phyloP scores from a whole-genome alignment of 768 basidiomycete species.

The Floccularia luteovirens region DNA sequence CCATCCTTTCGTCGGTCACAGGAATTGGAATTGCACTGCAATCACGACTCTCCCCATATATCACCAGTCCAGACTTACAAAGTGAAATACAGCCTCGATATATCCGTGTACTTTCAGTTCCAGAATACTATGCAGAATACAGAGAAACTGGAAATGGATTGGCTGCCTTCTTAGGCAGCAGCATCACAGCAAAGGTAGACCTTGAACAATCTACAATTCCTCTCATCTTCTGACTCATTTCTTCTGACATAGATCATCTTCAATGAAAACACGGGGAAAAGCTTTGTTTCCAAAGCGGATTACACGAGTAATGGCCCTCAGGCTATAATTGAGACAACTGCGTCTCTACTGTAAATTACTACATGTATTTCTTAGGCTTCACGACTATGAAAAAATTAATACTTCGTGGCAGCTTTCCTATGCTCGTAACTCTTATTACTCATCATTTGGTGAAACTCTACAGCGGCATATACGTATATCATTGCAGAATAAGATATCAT shows the following conservation, averaged over 20 bases:
- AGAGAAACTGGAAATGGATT: slow-evolving; percentile 77
- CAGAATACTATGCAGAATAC: slow-evolving; percentile 90
- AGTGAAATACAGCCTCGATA: slow-evolving; percentile 68
- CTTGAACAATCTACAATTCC: background rate
- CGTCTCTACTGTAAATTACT: slow-evolving; percentile 50
- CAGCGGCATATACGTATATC: too few relatives aligned
- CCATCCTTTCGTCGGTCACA: slow-evolving; percentile 18
- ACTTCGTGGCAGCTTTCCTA: too few relatives aligned
- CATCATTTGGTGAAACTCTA: too few relatives aligned
- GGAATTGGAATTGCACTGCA: slow-evolving; percentile 65
- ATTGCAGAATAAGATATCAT: too few relatives aligned
- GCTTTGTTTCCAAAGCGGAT: slow-evolving; percentile 74
- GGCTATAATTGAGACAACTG: slow-evolving; percentile 69
- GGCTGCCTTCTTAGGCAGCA: slow-evolving; percentile 74
- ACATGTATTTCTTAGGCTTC: too few relatives aligned
- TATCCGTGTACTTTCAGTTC: slow-evolving; percentile 57
- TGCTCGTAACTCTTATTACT: too few relatives aligned
- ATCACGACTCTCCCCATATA: slow-evolving; percentile 58
- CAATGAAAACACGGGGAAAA: slow-evolving; percentile 57
- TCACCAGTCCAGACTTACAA: slow-evolving; percentile 52
- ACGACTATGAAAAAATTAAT: too few relatives aligned
- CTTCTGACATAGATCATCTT: slow-evolving; percentile 53
- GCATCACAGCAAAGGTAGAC: slow-evolving; percentile 78
- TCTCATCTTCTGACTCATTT: background rate
- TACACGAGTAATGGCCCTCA: slow-evolving; percentile 69